Percentiles rank a stretch among this genome's conserved stretches.
These are phyloP conservation scores for Scortechinia acanthostroma DNA, from an alignment of 2,329 filamentous ascomycete genomes.

Conservation along the genomic window DNA sequence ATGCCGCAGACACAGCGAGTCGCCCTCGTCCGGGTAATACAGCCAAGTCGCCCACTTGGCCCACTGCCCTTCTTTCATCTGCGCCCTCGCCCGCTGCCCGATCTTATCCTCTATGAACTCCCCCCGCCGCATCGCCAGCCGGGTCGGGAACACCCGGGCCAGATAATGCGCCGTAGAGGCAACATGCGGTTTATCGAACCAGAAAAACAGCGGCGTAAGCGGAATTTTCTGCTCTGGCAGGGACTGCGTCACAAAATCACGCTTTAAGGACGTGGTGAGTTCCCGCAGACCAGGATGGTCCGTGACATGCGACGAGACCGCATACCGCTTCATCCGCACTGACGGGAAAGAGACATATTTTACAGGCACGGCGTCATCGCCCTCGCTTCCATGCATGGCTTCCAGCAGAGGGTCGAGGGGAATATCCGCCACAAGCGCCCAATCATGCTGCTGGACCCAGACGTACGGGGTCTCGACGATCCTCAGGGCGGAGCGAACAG, in stretches of 20 bases:
- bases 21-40: conserved; percentile 39
- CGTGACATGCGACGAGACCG: conserved; percentile 33
- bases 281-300: conserved; percentile 29
- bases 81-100: conserved; percentile 41
- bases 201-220: conserved; percentile 47
- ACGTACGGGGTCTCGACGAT: conserved; percentile 37
- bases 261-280: conserved; percentile 30
- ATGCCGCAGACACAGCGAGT: conserved; percentile 35
- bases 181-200: conserved; percentile 50
- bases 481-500: conserved; percentile 40
- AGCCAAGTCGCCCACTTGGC: conserved; percentile 45
- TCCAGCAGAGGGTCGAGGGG: conserved; percentile 32
- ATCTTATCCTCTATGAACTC: conserved; percentile 49
- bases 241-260: conserved; percentile 20
- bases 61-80: conserved; percentile 47
- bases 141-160: conserved; percentile 35
- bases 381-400: conserved; percentile 30
- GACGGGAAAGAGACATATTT: conserved; percentile 45
- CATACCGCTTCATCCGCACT: conserved; percentile 40
- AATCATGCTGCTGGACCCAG: conserved; percentile 52
- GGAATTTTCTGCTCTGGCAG: conserved; percentile 19
- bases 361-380: conserved; percentile 22
- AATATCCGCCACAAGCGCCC: conserved; percentile 35
- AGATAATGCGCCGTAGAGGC: conserved; percentile 40
- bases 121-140: conserved; percentile 38